Conservation (phyloP, 2,329 filamentous ascomycete genomes). For the Pseudogymnoascus sp. region DNA sequence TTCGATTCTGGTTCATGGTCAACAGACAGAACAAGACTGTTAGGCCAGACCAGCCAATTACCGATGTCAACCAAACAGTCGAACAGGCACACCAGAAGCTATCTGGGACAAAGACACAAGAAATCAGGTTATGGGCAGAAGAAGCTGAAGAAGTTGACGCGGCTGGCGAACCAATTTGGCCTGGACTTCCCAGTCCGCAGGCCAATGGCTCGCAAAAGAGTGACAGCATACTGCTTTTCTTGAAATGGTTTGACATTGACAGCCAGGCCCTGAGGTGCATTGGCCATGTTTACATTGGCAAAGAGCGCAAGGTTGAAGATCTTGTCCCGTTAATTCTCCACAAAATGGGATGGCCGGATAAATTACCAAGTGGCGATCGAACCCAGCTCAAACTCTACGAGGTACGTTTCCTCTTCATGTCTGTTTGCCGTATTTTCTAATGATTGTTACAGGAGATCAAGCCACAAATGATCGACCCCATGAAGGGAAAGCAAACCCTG, state of each 20-base stretch:
- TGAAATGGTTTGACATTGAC: constrained; percentile 84
- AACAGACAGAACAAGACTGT: constrained; percentile 97
- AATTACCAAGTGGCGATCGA: constrained; percentile 55
- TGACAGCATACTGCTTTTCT: constrained; percentile 71
- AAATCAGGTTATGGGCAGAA: constrained; percentile 82
- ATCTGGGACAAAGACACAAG: constrained; percentile 58
- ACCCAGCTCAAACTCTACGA: constrained; percentile 69
- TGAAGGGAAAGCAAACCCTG: constrained; percentile 86
- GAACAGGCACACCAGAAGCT: constrained; percentile 65
- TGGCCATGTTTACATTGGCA: constrained; percentile 79
- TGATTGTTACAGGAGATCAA: constrained; percentile 68
- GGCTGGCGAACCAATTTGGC: constrained; percentile 68
- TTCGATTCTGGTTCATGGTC: constrained; percentile 95
- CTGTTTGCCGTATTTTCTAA: constrained; percentile 18
- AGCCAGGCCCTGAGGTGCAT: constrained; percentile 68
- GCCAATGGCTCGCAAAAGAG: constrained; percentile 51
- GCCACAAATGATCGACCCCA: constrained; percentile 88
- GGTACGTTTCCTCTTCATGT: constrained; percentile 32
- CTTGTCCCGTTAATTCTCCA: constrained; percentile 69
- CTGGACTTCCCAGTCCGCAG: constrained; percentile 51
- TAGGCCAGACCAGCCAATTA: constrained; percentile 79
- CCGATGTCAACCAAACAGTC: constrained; percentile 67
- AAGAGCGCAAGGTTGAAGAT: constrained; percentile 81
- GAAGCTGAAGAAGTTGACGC: constrained; percentile 57
- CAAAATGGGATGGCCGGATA: constrained; percentile 80